These are phyloP conservation scores for Avena insularis DNA, from an alignment of 176 grass and related monocot species.

Conservation along the genomic window DNA sequence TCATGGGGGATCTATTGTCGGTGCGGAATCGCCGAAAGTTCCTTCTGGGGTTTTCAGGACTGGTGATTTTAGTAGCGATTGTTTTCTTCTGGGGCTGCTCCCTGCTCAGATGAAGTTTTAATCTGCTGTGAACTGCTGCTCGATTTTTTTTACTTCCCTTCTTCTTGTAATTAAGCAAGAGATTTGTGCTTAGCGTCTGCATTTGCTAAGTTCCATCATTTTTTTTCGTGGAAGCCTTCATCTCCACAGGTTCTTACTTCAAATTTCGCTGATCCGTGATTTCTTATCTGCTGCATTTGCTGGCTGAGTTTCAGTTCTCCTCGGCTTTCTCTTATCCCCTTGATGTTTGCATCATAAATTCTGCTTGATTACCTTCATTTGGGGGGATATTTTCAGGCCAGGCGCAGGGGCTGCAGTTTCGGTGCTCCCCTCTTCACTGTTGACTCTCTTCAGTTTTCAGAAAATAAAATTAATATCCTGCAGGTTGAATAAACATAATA, in stretches of 20 bases:
- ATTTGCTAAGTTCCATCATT: no score
- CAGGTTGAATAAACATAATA: conserved; percentile 41
- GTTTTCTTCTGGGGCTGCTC: no score
- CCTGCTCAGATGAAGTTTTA: no score
- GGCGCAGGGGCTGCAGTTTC: conserved; percentile 31
- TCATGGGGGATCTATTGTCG: conserved; percentile 23
- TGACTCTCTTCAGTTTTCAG: conserved; percentile 34
- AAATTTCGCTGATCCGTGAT: conserved; percentile 17
- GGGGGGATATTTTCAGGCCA: conserved; percentile 1
- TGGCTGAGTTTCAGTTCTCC: neutral
- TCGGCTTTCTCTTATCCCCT: conserved; percentile 27
- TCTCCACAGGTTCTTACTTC: neutral
- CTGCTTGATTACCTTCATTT: conserved; percentile 14
- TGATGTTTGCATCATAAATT: conserved; percentile 33
- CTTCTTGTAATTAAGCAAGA: no score
- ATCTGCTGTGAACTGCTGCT: no score
- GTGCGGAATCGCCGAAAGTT: neutral
- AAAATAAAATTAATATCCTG: conserved; percentile 41
- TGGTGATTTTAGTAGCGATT: neutral
- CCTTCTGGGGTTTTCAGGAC: neutral
- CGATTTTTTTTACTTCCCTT: no score
- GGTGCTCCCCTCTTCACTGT: conserved; percentile 21
- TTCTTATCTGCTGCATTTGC: conserved; percentile 32
- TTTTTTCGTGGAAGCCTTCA: neutral
- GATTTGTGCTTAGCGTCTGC: no score